Evolutionary conservation across 345 rosid species (phyloP).

Genomic region (Syzygium aqueum): DNA sequence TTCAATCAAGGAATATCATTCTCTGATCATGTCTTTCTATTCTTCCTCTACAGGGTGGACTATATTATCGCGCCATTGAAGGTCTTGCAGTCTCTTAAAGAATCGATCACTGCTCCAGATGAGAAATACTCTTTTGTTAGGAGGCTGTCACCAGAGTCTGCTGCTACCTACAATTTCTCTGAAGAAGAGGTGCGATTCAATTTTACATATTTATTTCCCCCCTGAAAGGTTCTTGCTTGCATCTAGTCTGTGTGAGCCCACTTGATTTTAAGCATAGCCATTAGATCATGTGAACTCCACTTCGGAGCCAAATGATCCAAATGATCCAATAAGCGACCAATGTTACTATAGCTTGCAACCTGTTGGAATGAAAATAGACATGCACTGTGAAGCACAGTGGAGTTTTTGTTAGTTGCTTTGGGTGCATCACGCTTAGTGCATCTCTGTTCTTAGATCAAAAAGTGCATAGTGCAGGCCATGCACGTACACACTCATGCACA

Average conservation of each 20-base stretch:
- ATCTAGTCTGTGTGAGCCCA: background rate
- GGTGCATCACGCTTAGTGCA: background rate
- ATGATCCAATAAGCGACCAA: background rate
- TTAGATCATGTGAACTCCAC: background rate
- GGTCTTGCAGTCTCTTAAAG: constrained; percentile 81
- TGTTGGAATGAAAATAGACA: background rate
- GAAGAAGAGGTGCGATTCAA: constrained; percentile 61
- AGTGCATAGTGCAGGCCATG: background rate
- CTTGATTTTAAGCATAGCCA: background rate
- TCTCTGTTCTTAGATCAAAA: background rate
- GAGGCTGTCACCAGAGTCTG: constrained; percentile 64
- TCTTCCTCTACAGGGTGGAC: constrained; percentile 56
- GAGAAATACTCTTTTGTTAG: constrained; percentile 72
- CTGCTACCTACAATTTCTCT: constrained; percentile 61
- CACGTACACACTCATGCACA: background rate
- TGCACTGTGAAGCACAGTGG: background rate
- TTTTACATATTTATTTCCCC: background rate
- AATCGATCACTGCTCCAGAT: constrained; percentile 51
- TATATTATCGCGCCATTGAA: constrained; percentile 89
- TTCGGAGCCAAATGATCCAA: background rate
- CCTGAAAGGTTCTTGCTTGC: background rate
- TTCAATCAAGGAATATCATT: background rate
- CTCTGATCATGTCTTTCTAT: constrained; percentile 1
- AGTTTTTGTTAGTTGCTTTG: background rate
- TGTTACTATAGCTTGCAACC: background rate